A percentile compares a stretch with the other conserved stretches of the same genome.
Evolutionary conservation across 1,284 basidiomycete genomes (phyloP).

Genomic region (Cystobasidium slooffiae): DNA sequence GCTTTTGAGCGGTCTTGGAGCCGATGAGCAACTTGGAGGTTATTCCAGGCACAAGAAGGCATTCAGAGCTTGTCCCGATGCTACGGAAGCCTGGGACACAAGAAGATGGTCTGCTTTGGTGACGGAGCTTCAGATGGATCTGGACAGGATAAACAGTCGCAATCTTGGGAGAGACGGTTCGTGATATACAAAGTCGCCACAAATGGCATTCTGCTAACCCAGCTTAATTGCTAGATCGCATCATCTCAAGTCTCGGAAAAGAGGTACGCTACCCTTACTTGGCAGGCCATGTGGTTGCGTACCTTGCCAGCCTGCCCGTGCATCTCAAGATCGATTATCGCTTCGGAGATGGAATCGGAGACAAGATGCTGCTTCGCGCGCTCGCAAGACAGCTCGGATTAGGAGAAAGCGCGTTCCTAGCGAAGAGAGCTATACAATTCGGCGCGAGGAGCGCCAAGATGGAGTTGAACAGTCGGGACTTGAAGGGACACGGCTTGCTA

Average conservation of each 20-base stretch:
- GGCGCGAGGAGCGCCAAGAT: constrained; percentile 90
- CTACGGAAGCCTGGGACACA: constrained; percentile 69
- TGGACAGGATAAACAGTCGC: constrained; percentile 84
- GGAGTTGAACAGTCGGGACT: constrained; percentile 62
- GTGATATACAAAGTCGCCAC: constrained; percentile 72
- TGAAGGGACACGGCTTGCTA: constrained; percentile 53
- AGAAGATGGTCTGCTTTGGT: constrained; percentile 73
- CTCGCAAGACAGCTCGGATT: constrained; percentile 70
- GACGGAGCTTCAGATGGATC: constrained; percentile 87
- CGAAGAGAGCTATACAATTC: constrained; percentile 97
- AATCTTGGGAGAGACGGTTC: constrained; percentile 91
- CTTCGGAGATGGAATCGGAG: constrained; percentile 69
- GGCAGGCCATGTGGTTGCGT: constrained; percentile 74
- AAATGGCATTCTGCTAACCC: background rate
- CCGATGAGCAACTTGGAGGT: constrained; percentile 92
- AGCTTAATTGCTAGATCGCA: constrained; percentile 65
- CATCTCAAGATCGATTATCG: constrained; percentile 78
- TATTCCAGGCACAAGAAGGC: constrained; percentile 87
- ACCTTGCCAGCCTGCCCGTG: constrained; percentile 74
- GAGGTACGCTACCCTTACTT: constrained; percentile 91
- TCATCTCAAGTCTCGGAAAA: constrained; percentile 84
- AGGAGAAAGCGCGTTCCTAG: constrained; percentile 68
- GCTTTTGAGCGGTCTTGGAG: constrained; percentile 87
- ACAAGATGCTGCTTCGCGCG: constrained; percentile 81
- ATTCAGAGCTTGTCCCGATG: constrained; percentile 58